A percentile compares a stretch with the other conserved stretches of the same genome.
These are phyloP conservation scores for Clonostachys rhizophaga DNA, from an alignment of 2,329 filamentous ascomycete species.

Conservation along the genomic window DNA sequence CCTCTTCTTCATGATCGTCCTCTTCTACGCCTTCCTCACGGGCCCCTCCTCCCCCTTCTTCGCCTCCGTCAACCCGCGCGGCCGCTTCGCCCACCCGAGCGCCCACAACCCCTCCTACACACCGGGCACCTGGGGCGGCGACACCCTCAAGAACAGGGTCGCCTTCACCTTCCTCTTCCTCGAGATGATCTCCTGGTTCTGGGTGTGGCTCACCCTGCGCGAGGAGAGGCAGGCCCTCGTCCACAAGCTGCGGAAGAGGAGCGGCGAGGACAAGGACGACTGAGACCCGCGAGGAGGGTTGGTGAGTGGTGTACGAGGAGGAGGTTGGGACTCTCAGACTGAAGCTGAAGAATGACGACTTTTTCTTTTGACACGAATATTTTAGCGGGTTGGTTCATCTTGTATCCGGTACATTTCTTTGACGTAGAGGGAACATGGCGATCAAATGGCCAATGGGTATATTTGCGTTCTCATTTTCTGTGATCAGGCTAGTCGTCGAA, in stretches of 20 bases:
- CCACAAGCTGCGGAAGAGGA: conserved; percentile 26
- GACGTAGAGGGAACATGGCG: too few relatives aligned
- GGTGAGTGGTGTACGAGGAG: too few relatives aligned
- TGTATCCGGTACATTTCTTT: too few relatives aligned
- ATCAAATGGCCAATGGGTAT: too few relatives aligned
- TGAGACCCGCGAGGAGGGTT: background rate
- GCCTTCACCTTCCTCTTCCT: conserved; percentile 83
- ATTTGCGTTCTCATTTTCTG: too few relatives aligned
- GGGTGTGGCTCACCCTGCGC: conserved; percentile 68
- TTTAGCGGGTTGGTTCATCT: too few relatives aligned
- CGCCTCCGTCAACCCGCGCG: conserved; percentile 13
- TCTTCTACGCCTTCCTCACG: conserved; percentile 63
- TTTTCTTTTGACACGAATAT: too few relatives aligned
- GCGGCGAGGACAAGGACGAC: conserved; percentile 4
- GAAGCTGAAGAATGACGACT: background rate
- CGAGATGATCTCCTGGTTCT: conserved; percentile 84
- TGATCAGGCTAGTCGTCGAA: too few relatives aligned
- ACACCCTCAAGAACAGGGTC: conserved; percentile 75
- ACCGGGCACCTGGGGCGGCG: conserved; percentile 45
- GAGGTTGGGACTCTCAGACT: too few relatives aligned
- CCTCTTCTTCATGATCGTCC: conserved; percentile 54
- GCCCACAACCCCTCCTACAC: conserved; percentile 25
- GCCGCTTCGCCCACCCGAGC: conserved; percentile 24
- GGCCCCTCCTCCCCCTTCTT: conserved; percentile 45
- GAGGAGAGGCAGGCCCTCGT: conserved; percentile 53